Percentiles rank a stretch among this genome's conserved stretches.
phyloP scores from a whole-genome alignment of 169 alveolate genomes.

The Plasmodium relictum region DNA sequence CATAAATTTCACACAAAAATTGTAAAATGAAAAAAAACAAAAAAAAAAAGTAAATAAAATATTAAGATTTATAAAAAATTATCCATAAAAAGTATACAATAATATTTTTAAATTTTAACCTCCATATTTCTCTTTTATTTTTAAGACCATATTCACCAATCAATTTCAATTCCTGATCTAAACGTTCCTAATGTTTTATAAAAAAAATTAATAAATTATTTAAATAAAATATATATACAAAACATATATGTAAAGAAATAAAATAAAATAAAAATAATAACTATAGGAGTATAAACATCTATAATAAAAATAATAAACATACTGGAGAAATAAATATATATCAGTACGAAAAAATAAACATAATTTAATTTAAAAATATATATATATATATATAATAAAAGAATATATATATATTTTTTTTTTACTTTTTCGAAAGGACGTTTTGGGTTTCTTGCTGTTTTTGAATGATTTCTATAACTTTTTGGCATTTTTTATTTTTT shows the following conservation, averaged over 20 bases:
- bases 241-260: conserved; percentile 13
- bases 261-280: not conserved
- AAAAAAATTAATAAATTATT: not conserved
- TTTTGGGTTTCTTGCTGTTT: conserved; percentile 95
- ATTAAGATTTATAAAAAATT: not conserved
- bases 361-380: not conserved
- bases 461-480: conserved; percentile 90
- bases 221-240: conserved; percentile 3
- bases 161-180: conserved; percentile 95
- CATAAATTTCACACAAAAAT: not conserved
- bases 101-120: conserved; percentile 20
- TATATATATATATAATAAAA: not conserved
- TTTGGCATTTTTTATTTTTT: conserved; percentile 84
- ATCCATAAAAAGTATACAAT: not conserved
- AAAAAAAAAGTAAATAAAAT: not conserved
- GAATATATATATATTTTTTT: not conserved
- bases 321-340: not conserved
- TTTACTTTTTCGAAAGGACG: conserved; percentile 96
- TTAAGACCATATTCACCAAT: conserved; percentile 99
- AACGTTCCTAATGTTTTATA: conserved; percentile 90
- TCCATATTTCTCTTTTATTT: conserved; percentile 99
- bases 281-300: not conserved
- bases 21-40: not conserved
- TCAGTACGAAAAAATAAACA: not conserved
- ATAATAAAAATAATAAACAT: not conserved